Evolutionary conservation across 371 early-diverging fungal genomes (phyloP).

Genomic region (Syncephalastrum sp.): DNA sequence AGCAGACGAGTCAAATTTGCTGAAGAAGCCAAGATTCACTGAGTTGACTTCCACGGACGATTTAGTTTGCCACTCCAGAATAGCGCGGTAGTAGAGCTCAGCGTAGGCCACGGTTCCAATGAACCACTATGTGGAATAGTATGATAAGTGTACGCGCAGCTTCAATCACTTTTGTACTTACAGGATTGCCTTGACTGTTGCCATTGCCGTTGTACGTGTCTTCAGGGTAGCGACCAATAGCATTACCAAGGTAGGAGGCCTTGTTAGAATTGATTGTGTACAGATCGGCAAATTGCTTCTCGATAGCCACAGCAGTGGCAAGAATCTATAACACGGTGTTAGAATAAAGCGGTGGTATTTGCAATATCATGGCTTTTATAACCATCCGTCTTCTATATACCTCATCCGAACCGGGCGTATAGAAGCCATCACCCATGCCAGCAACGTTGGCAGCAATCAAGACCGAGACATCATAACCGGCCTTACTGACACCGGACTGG

Average conservation of each 20-base stretch:
- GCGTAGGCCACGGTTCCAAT: slow-evolving; percentile 62
- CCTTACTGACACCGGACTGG: slow-evolving; percentile 26
- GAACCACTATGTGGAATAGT: slow-evolving; percentile 45
- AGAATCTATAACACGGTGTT: slow-evolving; percentile 27
- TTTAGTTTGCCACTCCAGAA: slow-evolving; percentile 25
- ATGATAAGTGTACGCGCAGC: no score
- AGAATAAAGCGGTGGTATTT: neutral
- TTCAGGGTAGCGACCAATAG: slow-evolving; percentile 73
- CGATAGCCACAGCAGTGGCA: slow-evolving; percentile 50
- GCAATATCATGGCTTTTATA: neutral
- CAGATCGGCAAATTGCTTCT: slow-evolving; percentile 39
- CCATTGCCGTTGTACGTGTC: slow-evolving; percentile 72
- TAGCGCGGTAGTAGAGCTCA: slow-evolving; percentile 64
- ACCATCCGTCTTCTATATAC: slow-evolving; percentile 1
- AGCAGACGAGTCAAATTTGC: slow-evolving; percentile 19
- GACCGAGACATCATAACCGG: slow-evolving; percentile 62
- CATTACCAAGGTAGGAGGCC: slow-evolving; percentile 28
- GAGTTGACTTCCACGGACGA: slow-evolving; percentile 38
- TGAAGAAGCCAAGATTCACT: slow-evolving; percentile 41
- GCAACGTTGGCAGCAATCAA: slow-evolving; percentile 63
- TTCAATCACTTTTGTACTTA: neutral
- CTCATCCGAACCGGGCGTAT: slow-evolving; percentile 46
- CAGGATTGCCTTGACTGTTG: slow-evolving; percentile 62
- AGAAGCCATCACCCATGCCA: slow-evolving; percentile 29
- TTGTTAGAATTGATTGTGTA: slow-evolving; percentile 56